Base-by-base conservation (phyloP, 495 filamentous ascomycete species). In the Evernia prunastri region DNA sequence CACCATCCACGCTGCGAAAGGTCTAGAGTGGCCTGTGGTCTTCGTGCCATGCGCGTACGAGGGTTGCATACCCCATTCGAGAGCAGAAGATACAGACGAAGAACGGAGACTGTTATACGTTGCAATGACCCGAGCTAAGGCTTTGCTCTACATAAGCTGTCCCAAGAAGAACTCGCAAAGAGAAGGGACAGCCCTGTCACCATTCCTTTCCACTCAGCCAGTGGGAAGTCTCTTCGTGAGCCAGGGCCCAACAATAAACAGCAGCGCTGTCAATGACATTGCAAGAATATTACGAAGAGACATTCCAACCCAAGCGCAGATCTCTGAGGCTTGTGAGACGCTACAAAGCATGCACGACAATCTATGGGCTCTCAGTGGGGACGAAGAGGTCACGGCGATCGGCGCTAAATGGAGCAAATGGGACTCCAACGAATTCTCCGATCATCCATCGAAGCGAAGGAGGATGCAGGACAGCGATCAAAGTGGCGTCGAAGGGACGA, bases 1-100 rank as follows among this genome's bases (percentile, higher is more conserved):
- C 17, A 99, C 95, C 0, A 97, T 99, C 31, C 95, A 99, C 71
- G 91, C 93, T 0, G 92, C 95, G 1, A 99, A 99, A 72, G 93
- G 95, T 6, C 79, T 99, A 0, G 95, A 99, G 71, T 99, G 95
- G 95, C 95, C 95, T 3, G 84, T 97, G 13, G 90, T 99, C 0
- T 99, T 99, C 73, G 86, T 99, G 17, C 92, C 95, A 0, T 90
- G 89, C 1, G 86, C 89, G 33, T 97, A 96, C 72, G 84, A 94
- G 39, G 93, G 93, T 18, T 94, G 87, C 23, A 97, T 97, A 61
- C 95, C 95, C 3, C 95, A 99, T 75, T 89, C 87, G n/a, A 81
- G 94, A 66, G 85, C 92, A 15, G 95, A 99, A 56, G 92, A 97
- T 70, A 78, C 80, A 20, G 89, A 93, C 63, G 95, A 99, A 74